These are phyloP conservation scores for Angomonas deanei DNA, from an alignment of 208 protist genomes.

Conservation along the genomic window DNA sequence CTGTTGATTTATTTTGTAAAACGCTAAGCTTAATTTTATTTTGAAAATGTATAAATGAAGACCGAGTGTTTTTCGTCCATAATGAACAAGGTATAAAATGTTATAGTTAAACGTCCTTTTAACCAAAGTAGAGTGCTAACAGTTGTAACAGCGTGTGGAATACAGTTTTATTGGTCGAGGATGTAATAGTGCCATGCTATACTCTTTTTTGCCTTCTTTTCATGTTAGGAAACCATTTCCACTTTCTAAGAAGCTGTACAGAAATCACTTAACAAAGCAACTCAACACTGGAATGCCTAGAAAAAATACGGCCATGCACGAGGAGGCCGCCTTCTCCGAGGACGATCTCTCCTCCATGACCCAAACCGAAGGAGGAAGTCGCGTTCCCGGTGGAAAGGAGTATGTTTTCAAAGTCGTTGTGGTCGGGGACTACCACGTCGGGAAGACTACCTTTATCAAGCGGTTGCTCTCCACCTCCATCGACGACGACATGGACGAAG, in stretches of 20 bases:
- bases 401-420: constrained; percentile 51
- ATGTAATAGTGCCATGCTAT: background rate
- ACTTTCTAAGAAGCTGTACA: background rate
- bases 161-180: no score
- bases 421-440: constrained; percentile 41
- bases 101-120: background rate
- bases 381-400: constrained; percentile 13
- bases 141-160: no score
- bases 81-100: background rate
- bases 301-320: no score
- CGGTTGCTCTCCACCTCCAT: constrained; percentile 23
- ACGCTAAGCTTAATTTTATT: background rate
- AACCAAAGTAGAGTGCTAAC: background rate
- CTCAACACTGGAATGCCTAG: no score
- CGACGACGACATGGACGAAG: constrained; percentile 14
- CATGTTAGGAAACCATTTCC: background rate
- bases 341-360: constrained; percentile 42
- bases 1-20: background rate
- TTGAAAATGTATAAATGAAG: background rate
- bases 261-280: no score
- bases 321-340: no score
- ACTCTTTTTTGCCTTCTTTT: background rate
- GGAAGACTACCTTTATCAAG: constrained; percentile 63
- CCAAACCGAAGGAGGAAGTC: background rate
- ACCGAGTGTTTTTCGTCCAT: background rate